Evolutionary conservation across 192 early-diverging fungal genomes (phyloP).

Genomic region (Helicostylum pulchrum): DNA sequence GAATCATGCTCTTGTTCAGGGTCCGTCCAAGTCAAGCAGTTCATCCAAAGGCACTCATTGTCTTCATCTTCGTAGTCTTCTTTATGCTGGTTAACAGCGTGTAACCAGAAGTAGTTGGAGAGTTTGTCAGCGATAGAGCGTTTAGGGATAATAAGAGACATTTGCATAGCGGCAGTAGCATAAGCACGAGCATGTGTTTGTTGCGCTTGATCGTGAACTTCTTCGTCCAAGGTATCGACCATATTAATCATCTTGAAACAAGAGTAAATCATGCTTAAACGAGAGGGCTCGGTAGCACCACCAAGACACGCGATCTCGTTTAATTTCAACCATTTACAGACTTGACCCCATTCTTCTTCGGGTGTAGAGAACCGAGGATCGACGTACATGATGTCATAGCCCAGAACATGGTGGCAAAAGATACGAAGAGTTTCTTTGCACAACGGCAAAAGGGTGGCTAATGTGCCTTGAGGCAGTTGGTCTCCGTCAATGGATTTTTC

Average conservation of each 20-base stretch:
- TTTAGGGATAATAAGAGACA: slow-evolving; percentile 17
- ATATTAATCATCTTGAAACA: slow-evolving; percentile 28
- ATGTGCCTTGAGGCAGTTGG: neutral
- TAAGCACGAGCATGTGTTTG: slow-evolving; percentile 18
- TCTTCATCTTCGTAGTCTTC: slow-evolving; percentile 11
- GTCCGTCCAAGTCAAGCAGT: neutral
- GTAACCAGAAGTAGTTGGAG: slow-evolving; percentile 20
- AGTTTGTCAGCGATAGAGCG: slow-evolving; percentile 9
- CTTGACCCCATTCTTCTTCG: slow-evolving; percentile 22
- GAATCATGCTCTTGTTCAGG: neutral
- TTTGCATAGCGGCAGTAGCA: slow-evolving; percentile 31
- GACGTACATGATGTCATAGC: slow-evolving; percentile 27
- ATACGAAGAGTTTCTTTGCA: slow-evolving; percentile 20
- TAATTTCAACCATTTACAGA: slow-evolving; percentile 25
- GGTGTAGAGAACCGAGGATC: neutral
- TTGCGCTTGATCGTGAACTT: neutral
- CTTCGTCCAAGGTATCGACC: slow-evolving; percentile 23
- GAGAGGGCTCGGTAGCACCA: neutral
- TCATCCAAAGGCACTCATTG: neutral
- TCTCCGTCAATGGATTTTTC: slow-evolving; percentile 1
- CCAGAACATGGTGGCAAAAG: slow-evolving; percentile 17
- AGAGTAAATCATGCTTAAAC: slow-evolving; percentile 17
- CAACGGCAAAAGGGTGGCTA: neutral
- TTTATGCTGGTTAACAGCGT: slow-evolving; percentile 8
- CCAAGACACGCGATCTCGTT: slow-evolving; percentile 23